These are phyloP conservation scores for Oryza officinalis DNA, from an alignment of 176 grass and related monocot species.

Conservation along the genomic window DNA sequence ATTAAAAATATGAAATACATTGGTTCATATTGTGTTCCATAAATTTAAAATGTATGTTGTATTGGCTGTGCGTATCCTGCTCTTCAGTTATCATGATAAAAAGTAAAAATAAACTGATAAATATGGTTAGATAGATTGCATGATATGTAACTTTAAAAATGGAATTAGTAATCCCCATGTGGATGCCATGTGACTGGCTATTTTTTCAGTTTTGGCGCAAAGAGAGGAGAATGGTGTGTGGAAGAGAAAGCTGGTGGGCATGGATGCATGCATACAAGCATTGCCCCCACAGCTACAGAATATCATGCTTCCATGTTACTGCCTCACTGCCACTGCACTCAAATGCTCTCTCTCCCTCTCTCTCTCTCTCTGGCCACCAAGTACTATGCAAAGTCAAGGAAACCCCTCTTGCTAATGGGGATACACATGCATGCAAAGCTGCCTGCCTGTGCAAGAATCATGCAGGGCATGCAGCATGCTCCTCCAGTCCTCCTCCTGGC, in stretches of 20 bases:
- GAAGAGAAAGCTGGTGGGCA: constrained; percentile 26
- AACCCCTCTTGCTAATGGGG: constrained; percentile 18
- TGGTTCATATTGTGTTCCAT: background rate
- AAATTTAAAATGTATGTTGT: too few species aligned
- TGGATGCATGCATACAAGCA: background rate
- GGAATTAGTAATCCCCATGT: constrained; percentile 30
- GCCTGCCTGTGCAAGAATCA: constrained; percentile 19
- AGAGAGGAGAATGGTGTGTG: constrained; percentile 23
- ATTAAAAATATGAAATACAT: background rate
- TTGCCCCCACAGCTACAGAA: constrained; percentile 19
- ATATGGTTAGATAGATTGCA: too few species aligned
- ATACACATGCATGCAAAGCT: constrained; percentile 43
- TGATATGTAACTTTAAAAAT: background rate
- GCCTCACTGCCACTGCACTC: constrained; percentile 35
- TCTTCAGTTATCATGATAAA: background rate
- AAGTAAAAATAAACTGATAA: background rate
- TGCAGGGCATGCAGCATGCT: background rate
- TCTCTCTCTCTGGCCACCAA: constrained; percentile 8
- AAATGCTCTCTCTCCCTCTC: background rate
- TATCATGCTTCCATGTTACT: constrained; percentile 53
- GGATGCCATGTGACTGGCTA: constrained; percentile 37
- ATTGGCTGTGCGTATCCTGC: background rate
- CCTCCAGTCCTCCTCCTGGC: background rate
- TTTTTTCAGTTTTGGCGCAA: constrained; percentile 14
- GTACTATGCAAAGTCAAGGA: constrained; percentile 37